Percentiles rank a stretch among this genome's conserved stretches.
Conservation (phyloP, 139 green algal genomes). For the Gonium pectorale region DNA sequence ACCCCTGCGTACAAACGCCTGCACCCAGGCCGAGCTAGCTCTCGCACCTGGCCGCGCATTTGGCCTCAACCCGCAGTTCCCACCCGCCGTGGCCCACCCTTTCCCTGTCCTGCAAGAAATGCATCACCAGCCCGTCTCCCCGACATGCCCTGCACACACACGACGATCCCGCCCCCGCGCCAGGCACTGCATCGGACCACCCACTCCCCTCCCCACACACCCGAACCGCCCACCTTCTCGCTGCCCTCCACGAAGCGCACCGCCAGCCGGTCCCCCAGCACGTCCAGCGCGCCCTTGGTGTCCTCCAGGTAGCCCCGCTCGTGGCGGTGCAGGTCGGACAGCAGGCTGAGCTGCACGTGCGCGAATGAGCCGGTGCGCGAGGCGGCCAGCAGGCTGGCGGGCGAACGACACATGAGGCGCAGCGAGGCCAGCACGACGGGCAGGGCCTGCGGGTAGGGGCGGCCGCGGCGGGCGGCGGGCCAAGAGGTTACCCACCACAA, state of each 20-base stretch:
- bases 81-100: no score
- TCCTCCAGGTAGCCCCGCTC: conserved; percentile 57
- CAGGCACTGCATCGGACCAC: no score
- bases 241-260: conserved; percentile 36
- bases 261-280: conserved; percentile 44
- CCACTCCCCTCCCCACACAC: no score
- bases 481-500: no score
- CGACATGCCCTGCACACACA: no score
- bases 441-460: conserved; percentile 35
- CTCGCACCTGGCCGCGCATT: no score
- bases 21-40: no score
- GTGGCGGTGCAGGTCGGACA: conserved; percentile 51
- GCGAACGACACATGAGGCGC: conserved; percentile 10
- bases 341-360: conserved; percentile 59
- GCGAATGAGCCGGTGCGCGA: conserved; percentile 38
- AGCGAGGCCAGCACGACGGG: conserved; percentile 50
- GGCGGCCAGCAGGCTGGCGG: conserved; percentile 22
- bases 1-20: no score
- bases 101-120: no score
- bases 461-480: not conserved
- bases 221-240: conserved; percentile 31
- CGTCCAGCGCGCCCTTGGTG: conserved; percentile 55
- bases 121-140: no score
- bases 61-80: no score
- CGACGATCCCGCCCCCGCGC: no score